Conservation (phyloP, 2,329 filamentous ascomycete species). For the Alternaria ventricosa region DNA sequence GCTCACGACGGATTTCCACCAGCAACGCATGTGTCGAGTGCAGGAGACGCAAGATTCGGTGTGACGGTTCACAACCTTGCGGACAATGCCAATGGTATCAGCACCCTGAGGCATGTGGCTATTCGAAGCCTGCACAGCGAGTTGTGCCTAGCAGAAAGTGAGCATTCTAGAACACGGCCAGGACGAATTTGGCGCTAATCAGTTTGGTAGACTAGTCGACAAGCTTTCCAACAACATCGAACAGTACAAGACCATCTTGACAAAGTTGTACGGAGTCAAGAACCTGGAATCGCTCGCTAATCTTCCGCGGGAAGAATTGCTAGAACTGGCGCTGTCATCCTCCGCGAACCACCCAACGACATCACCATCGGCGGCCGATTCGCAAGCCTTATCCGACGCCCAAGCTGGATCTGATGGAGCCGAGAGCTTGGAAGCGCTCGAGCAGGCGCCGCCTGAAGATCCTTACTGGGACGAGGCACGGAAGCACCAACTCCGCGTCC, state of each 20-base stretch:
- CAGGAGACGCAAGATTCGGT: constrained; percentile 82
- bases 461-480: constrained; percentile 71
- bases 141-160: constrained; percentile 81
- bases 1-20: constrained; percentile 55
- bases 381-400: constrained; percentile 46
- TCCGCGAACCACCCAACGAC: constrained; percentile 44
- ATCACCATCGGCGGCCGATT: constrained; percentile 39
- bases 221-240: constrained; percentile 60
- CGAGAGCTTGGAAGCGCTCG: constrained; percentile 65
- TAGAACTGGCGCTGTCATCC: constrained; percentile 53
- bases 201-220: constrained; percentile 63
- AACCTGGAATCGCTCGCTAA: constrained; percentile 50
- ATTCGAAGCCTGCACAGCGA: constrained; percentile 79
- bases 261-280: constrained; percentile 52
- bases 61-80: constrained; percentile 81
- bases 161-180: constrained; percentile 35
- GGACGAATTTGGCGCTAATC: constrained; percentile 54
- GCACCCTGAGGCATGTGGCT: constrained; percentile 78
- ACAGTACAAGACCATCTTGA: constrained; percentile 52
- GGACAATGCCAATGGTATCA: constrained; percentile 83
- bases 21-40: constrained; percentile 75
- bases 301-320: constrained; percentile 53
- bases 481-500: constrained; percentile 51
- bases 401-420: constrained; percentile 55
- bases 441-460: constrained; percentile 71